Evolutionary conservation across 192 early-diverging fungal genomes (phyloP), one percentile per base, ranked within the genome.

Genomic region (Entomortierella parvispora): DNA sequence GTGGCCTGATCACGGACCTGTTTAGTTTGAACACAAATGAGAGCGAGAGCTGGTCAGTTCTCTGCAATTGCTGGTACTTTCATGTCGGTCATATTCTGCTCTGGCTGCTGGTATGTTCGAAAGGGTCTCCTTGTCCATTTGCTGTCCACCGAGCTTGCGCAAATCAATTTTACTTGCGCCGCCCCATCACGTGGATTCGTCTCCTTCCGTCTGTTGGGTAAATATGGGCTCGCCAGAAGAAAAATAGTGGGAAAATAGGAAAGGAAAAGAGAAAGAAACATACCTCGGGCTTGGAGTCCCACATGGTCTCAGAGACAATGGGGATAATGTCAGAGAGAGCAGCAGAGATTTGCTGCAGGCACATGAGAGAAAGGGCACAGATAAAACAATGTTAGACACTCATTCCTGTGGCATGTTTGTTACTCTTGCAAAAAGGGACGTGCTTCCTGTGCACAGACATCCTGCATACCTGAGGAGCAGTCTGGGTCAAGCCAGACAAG

Each of bases 241-340:
- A 23, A 25, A 37, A 22, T 48, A 9, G 9, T 4, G n/a, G 58
- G 44, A 49, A 49, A 50, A 43, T 31, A 32, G 22, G 33, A 22
- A 48, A 71, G 4, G 18, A 44, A 43, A 4, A 22, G n/a, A 43
- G 53, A 64, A 64, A 71, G 88, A 71, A 77, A 67, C 77, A 77
- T 55, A 91, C 89, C 69, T 92, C 90, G 51, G 89, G 83, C 84
- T 93, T 93, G 58, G 91, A 92, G 85, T 92, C 93, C 88, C 91
- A 91, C 87, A 94, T 92, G 63, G 84, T 85, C 62, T 90, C 87
- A 47, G 88, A 91, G 69, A 94, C 86, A 48, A 84, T 81, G 49
- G 91, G 91, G 55, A 93, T 85, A 56, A 94, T 89, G 43, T 89
- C 82, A 48, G 85, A 84, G 25, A 88, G 83, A 60, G 68, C 67